Evolutionary conservation across 208 protist species (phyloP).

Genomic region (Acanthamoeba triangularis): DNA sequence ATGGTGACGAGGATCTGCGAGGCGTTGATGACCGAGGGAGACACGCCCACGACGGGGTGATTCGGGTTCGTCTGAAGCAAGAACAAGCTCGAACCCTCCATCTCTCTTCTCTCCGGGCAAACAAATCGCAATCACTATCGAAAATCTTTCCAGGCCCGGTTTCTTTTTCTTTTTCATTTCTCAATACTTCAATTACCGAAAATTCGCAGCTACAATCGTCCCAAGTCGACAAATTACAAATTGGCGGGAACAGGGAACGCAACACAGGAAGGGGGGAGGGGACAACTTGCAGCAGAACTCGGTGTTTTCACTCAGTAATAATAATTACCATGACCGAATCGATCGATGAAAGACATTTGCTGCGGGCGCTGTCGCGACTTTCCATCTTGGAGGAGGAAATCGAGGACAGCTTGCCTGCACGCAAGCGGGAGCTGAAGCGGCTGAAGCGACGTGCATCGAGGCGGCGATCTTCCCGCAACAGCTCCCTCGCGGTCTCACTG

Average conservation of each 20-base stretch:
- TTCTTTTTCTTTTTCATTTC: not conserved
- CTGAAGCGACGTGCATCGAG: conserved; percentile 1
- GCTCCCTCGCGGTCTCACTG: not conserved
- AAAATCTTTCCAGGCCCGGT: too few relatives aligned
- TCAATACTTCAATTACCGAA: not conserved
- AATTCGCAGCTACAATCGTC: too few relatives aligned
- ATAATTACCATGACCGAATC: not conserved
- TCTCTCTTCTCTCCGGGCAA: not conserved
- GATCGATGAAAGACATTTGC: not conserved
- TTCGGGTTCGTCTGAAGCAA: conserved; percentile 45
- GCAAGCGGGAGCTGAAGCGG: conserved; percentile 1
- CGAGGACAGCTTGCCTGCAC: not conserved
- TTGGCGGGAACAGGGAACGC: not conserved
- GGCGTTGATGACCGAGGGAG: not conserved
- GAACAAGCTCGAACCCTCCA: conserved; percentile 35
- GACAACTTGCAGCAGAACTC: too few relatives aligned
- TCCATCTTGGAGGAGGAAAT: conserved; percentile 68
- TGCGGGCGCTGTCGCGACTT: conserved; percentile 24
- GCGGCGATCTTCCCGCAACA: not conserved
- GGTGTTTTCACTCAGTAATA: too few relatives aligned
- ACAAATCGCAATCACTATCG: too few relatives aligned
- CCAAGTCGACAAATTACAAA: too few relatives aligned
- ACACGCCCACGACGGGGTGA: conserved; percentile 12
- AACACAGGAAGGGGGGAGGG: too few relatives aligned
- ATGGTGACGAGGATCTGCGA: conserved; percentile 41